A percentile compares a stretch with the other conserved stretches of the same genome.
Evolutionary conservation across 495 filamentous ascomycete species (phyloP).

Genomic region (Daldinia vernicosa): DNA sequence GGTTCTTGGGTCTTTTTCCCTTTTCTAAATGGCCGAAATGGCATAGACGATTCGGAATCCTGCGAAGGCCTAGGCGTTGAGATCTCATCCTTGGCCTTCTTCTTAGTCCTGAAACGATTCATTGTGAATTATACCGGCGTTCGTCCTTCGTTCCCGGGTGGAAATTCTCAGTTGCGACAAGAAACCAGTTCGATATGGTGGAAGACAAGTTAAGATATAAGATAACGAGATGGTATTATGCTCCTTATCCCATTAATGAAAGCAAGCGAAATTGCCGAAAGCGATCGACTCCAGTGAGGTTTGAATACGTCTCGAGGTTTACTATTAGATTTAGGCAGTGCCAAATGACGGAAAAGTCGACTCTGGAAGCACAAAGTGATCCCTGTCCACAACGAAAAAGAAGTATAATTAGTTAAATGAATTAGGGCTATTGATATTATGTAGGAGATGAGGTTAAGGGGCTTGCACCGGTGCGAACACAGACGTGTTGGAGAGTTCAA

Average conservation of each 20-base stretch:
- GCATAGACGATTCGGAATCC: slow-evolving; percentile 59
- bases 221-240: slow-evolving; percentile 4
- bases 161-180: neutral
- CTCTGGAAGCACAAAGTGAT: neutral
- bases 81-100: slow-evolving; percentile 70
- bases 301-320: neutral
- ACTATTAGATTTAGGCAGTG: neutral
- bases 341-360: neutral
- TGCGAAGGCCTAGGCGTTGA: slow-evolving; percentile 58
- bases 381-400: neutral
- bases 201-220: neutral
- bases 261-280: slow-evolving; percentile 11
- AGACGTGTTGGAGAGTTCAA: slow-evolving; percentile 17
- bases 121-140: slow-evolving; percentile 51
- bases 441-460: slow-evolving; percentile 23
- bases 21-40: slow-evolving; percentile 65
- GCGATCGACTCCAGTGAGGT: slow-evolving; percentile 33
- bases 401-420: slow-evolving; percentile 1
- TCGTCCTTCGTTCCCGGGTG: neutral
- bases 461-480: slow-evolving; percentile 14
- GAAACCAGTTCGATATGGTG: neutral
- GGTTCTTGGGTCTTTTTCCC: slow-evolving; percentile 66
- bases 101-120: slow-evolving; percentile 79
- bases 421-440: neutral
- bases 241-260: slow-evolving; percentile 23